Evolutionary conservation across 176 grass and related monocot species (phyloP).

Genomic region (Bonia amplexicaulis): DNA sequence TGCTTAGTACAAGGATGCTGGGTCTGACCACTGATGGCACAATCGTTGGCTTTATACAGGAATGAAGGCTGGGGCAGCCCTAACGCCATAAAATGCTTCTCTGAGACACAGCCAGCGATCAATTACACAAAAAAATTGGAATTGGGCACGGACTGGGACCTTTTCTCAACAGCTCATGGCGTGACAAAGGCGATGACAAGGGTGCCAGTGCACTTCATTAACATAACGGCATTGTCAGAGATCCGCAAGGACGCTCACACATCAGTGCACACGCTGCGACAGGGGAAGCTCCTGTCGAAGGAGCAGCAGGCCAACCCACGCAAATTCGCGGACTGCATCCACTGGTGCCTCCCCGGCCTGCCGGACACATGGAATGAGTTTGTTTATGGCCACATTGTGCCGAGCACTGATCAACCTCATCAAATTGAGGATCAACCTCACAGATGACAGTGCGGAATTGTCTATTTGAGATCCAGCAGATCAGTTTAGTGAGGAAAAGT

Average conservation of each 20-base stretch:
- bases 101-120: slow-evolving; percentile 64
- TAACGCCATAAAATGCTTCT: slow-evolving; percentile 78
- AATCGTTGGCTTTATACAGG: slow-evolving; percentile 42
- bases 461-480: slow-evolving; percentile 9
- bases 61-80: slow-evolving; percentile 71
- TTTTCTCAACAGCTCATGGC: slow-evolving; percentile 46
- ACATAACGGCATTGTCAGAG: slow-evolving; percentile 89
- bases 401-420: background rate
- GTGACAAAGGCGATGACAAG: slow-evolving; percentile 51
- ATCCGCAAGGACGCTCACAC: slow-evolving; percentile 84
- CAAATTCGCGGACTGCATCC: slow-evolving; percentile 80
- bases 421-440: slow-evolving; percentile 29
- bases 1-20: background rate
- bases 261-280: slow-evolving; percentile 77
- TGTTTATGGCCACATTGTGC: slow-evolving; percentile 55
- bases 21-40: background rate
- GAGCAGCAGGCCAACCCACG: slow-evolving; percentile 66
- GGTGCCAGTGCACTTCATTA: slow-evolving; percentile 71
- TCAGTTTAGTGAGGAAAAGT: slow-evolving; percentile 22
- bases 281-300: slow-evolving; percentile 71
- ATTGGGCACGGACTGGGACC: slow-evolving; percentile 81
- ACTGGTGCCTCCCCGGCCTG: slow-evolving; percentile 79
- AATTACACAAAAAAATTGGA: slow-evolving; percentile 55
- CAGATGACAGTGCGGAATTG: slow-evolving; percentile 33
- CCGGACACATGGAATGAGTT: slow-evolving; percentile 78